These are phyloP conservation scores for Amoebophrya sp. DNA, from an alignment of 169 alveolate genomes.

Conservation along the genomic window DNA sequence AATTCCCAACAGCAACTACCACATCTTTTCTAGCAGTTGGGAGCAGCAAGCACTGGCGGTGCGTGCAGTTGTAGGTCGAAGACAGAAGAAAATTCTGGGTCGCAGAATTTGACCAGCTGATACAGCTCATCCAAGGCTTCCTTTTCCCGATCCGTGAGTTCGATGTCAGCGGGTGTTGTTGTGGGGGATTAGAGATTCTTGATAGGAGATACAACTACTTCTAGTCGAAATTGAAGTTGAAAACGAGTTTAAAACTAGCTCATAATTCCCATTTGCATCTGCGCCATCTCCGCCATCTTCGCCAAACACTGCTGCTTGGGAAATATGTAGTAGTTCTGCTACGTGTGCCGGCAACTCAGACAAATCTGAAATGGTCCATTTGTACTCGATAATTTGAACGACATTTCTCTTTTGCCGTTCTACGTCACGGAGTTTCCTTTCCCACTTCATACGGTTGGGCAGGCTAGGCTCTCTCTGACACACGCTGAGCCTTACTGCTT, in stretches of 20 bases:
- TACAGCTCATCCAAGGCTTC: neutral
- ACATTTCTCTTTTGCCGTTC: neutral
- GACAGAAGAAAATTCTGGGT: neutral
- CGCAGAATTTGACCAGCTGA: neutral
- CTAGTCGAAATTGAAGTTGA: too few species aligned
- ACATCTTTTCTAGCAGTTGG: neutral
- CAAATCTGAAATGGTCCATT: neutral
- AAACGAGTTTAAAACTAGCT: too few species aligned
- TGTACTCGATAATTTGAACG: neutral
- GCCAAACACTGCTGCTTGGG: neutral
- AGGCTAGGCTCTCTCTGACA: neutral
- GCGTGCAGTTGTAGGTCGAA: neutral
- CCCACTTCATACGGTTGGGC: neutral
- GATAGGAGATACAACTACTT: too few species aligned
- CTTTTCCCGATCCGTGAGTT: too few species aligned
- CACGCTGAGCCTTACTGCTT: neutral
- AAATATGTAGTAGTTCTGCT: neutral
- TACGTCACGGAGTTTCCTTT: neutral
- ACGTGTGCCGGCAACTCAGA: neutral
- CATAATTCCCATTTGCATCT: too few species aligned
- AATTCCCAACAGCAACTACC: neutral
- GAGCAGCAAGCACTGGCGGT: neutral
- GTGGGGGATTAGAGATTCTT: too few species aligned
- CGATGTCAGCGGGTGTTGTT: too few species aligned
- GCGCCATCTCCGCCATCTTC: too few species aligned